These are phyloP conservation scores for Fomitopsis betulina DNA, from an alignment of 1,284 basidiomycete genomes.

Conservation along the genomic window DNA sequence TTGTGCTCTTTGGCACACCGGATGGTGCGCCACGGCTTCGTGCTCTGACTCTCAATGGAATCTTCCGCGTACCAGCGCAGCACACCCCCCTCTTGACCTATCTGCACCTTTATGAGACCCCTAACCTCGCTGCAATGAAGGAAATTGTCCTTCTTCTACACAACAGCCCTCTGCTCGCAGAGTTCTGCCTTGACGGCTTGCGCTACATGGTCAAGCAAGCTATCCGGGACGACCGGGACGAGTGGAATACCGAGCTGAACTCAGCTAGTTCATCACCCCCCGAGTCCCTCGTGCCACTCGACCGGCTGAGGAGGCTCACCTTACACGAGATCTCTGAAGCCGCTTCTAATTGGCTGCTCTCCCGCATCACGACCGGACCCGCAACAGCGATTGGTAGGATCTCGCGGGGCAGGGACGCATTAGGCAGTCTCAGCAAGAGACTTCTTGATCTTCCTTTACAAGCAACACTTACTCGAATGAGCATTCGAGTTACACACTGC, in stretches of 20 bases:
- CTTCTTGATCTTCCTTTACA: not conserved
- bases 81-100: not conserved
- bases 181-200: not conserved
- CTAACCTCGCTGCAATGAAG: not conserved
- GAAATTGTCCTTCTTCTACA: not conserved
- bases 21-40: not conserved
- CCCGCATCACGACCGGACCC: not conserved
- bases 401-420: not conserved
- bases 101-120: not conserved
- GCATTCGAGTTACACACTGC: not conserved
- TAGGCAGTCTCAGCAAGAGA: not conserved
- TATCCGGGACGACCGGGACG: too few relatives aligned
- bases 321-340: not conserved
- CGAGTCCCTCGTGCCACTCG: not conserved
- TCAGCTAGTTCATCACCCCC: not conserved
- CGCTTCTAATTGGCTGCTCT: not conserved
- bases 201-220: not conserved
- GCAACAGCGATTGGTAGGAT: not conserved
- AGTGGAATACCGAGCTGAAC: not conserved
- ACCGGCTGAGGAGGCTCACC: not conserved
- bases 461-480: not conserved
- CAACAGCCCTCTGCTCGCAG: not conserved
- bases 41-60: not conserved
- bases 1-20: not conserved
- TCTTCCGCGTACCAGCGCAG: not conserved